phyloP scores from a whole-genome alignment of 345 rosid genomes.

The Chamaenerion angustifolium region DNA sequence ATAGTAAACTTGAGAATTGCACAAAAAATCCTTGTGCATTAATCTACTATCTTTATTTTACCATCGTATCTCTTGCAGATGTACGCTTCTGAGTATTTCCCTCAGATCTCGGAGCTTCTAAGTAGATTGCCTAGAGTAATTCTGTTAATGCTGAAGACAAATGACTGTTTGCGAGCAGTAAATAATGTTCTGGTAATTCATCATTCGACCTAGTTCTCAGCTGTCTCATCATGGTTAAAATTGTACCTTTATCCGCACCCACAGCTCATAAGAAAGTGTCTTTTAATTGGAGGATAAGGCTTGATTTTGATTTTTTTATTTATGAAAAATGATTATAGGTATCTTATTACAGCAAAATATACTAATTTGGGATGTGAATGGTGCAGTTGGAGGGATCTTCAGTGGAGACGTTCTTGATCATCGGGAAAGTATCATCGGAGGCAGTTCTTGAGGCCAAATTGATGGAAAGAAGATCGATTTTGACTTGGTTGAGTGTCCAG shows the following conservation, averaged over 20 bases:
- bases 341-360: not conserved
- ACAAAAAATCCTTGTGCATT: not conserved
- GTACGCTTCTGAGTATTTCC: slow-evolving; percentile 88
- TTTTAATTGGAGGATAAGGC: too few relatives aligned
- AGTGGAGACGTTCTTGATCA: slow-evolving; percentile 53
- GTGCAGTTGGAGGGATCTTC: slow-evolving; percentile 67
- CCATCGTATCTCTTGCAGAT: slow-evolving; percentile 24
- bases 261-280: too few relatives aligned
- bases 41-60: too few relatives aligned
- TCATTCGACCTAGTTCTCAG: slow-evolving; percentile 1
- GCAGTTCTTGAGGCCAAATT: slow-evolving; percentile 74
- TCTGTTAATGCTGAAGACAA: slow-evolving; percentile 81
- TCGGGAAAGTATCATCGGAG: slow-evolving; percentile 70
- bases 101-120: slow-evolving; percentile 83
- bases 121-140: slow-evolving; percentile 85
- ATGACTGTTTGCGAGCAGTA: slow-evolving; percentile 85
- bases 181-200: slow-evolving; percentile 53
- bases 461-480: slow-evolving; percentile 40
- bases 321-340: not conserved
- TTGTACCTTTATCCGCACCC: too few relatives aligned
- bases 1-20: not conserved
- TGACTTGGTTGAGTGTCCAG: slow-evolving; percentile 35
- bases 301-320: not conserved
- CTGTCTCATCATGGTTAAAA: not conserved
- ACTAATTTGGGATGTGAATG: not conserved